Conservation (phyloP, 139 green algal species). For the Picochlorum sp. region DNA sequence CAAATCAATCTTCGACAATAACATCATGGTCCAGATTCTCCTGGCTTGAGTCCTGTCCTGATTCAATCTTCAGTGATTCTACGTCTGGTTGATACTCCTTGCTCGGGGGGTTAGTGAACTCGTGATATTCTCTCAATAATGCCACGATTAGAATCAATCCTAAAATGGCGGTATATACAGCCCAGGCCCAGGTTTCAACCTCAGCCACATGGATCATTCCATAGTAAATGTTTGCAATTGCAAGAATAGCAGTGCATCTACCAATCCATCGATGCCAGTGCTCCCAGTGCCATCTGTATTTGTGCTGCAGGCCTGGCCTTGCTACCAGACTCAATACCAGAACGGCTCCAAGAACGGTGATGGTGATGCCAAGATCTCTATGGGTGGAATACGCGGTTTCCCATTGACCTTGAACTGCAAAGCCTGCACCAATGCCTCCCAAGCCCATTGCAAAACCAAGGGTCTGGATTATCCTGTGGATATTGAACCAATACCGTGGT, state of each 20-base stretch:
- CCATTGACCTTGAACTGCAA: background rate
- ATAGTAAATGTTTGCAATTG: constrained; percentile 14
- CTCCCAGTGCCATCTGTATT: background rate
- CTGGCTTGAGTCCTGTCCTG: too few relatives aligned
- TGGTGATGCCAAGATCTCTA: constrained; percentile 15
- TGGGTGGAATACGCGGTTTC: constrained; percentile 5
- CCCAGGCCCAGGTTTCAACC: constrained; percentile 4
- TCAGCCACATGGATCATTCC: constrained; percentile 6
- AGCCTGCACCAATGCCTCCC: constrained; percentile 14
- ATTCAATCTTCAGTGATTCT: too few relatives aligned
- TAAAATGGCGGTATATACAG: constrained; percentile 1
- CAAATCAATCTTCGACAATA: too few relatives aligned
- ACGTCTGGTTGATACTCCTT: too few relatives aligned
- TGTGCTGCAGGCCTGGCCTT: background rate
- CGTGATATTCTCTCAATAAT: background rate
- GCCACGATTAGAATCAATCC: background rate
- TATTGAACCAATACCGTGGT: constrained; percentile 20
- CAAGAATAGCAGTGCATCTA: background rate
- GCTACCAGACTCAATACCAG: constrained; percentile 8
- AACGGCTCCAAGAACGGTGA: constrained; percentile 22
- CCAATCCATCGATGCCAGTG: background rate
- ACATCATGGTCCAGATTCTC: too few relatives aligned
- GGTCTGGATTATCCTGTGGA: constrained; percentile 17
- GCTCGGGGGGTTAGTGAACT: background rate
- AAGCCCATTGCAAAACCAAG: constrained; percentile 16